phyloP scores from a whole-genome alignment of 1,284 basidiomycete genomes.

The Stygiomarasmius scandens region DNA sequence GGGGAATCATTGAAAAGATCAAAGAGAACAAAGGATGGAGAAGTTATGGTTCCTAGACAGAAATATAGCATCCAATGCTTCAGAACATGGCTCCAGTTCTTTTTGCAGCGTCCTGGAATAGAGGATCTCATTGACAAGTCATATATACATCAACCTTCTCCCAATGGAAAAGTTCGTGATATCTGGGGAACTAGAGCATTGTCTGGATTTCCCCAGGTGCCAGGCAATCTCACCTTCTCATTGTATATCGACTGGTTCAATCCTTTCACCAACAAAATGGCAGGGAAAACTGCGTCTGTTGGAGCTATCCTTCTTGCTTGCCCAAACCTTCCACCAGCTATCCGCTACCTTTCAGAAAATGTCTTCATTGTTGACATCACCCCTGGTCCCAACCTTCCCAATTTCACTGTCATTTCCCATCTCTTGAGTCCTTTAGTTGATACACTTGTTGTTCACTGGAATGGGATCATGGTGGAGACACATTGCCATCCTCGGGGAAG shows the following conservation, averaged over 20 bases:
- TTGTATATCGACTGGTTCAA: conserved; percentile 42
- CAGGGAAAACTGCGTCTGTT: conserved; percentile 21
- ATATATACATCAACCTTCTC: conserved; percentile 1
- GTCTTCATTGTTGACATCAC: conserved; percentile 18
- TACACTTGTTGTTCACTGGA: not conserved
- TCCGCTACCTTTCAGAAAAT: conserved; percentile 14
- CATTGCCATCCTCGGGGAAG: conserved; percentile 1
- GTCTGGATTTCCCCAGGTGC: conserved; percentile 10
- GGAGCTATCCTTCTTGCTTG: conserved; percentile 19
- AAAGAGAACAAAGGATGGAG: not conserved
- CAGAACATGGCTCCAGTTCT: conserved; percentile 17
- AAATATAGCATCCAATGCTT: conserved; percentile 16
- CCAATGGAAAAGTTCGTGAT: conserved; percentile 16
- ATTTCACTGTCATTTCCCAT: conserved; percentile 14
- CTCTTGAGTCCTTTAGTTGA: conserved; percentile 15
- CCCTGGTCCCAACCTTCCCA: conserved; percentile 18
- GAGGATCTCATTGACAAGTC: conserved; percentile 14
- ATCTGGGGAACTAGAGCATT: conserved; percentile 24
- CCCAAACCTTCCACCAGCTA: conserved; percentile 17
- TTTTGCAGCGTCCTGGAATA: conserved; percentile 16
- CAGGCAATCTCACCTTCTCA: conserved; percentile 31
- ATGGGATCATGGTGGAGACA: not conserved
- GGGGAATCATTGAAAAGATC: not conserved
- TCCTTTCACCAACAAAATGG: conserved; percentile 27
- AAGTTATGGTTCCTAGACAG: conserved; percentile 4